Percentiles rank a stretch among this genome's conserved stretches.
Evolutionary conservation across 345 rosid species (phyloP).

Genomic region (Syzygium oleosum): DNA sequence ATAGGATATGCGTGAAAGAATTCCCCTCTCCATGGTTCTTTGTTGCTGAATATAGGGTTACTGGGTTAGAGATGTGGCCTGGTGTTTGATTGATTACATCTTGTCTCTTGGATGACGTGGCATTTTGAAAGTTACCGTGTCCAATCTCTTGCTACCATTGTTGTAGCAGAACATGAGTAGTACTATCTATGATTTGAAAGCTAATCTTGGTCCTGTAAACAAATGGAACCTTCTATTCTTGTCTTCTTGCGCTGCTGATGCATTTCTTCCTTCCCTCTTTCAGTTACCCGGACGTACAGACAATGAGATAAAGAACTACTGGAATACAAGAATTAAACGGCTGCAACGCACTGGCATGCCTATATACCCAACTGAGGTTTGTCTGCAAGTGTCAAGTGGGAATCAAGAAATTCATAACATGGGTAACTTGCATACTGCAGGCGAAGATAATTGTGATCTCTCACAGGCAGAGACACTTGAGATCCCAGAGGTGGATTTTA

Average conservation of each 20-base stretch:
- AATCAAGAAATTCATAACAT: conserved; percentile 18
- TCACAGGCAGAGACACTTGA: conserved; percentile 22
- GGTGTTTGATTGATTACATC: not conserved
- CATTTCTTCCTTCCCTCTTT: not conserved
- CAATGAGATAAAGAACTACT: conserved; percentile 71
- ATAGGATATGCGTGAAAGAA: not conserved
- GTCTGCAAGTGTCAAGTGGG: conserved; percentile 24
- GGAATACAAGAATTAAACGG: conserved; percentile 60
- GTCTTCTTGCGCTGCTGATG: not conserved
- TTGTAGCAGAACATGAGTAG: not conserved
- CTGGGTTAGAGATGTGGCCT: not conserved
- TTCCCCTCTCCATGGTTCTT: not conserved
- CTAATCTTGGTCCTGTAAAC: not conserved
- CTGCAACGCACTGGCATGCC: conserved; percentile 49
- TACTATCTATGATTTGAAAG: not conserved
- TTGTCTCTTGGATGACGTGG: not conserved
- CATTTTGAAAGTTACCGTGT: not conserved
- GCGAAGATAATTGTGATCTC: conserved; percentile 22
- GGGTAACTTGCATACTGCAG: conserved; percentile 12
- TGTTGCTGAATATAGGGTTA: not conserved
- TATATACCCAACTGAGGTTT: conserved; percentile 47
- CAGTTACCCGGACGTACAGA: conserved; percentile 72
- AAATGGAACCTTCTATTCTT: not conserved
- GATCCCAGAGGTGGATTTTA: conserved; percentile 41
- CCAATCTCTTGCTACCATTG: not conserved